Percentiles rank a stretch among this genome's conserved stretches.
phyloP scores from a whole-genome alignment of 176 grass and related monocot species.

The Hordeum marinum region DNA sequence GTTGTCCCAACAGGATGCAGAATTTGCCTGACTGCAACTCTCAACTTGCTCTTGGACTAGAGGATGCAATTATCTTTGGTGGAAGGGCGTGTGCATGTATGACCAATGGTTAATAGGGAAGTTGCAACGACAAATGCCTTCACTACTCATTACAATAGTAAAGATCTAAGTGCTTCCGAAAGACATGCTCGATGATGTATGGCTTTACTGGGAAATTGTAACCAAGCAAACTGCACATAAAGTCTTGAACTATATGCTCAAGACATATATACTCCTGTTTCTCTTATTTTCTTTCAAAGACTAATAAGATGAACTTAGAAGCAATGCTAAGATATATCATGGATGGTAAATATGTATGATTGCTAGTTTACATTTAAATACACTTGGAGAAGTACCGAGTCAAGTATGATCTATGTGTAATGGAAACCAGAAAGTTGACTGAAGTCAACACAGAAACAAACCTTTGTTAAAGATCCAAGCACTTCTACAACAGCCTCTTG shows the following conservation, averaged over 20 bases:
- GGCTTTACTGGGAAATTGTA: not conserved
- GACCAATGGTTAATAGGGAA: not conserved
- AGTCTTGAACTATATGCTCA: not conserved
- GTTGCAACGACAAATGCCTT: not conserved
- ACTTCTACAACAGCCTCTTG: constrained; percentile 82
- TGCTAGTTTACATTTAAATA: constrained; percentile 6
- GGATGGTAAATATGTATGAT: not conserved
- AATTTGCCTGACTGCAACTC: constrained; percentile 12
- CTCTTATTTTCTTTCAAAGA: not conserved
- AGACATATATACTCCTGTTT: not conserved
- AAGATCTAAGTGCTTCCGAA: not conserved
- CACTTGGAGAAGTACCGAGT: not conserved
- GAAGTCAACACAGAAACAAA: constrained; percentile 35
- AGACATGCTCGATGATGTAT: not conserved
- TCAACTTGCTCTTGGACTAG: not conserved
- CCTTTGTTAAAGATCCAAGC: constrained; percentile 62
- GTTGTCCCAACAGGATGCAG: not conserved
- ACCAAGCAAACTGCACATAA: not conserved
- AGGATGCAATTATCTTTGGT: not conserved
- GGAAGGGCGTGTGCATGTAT: not conserved
- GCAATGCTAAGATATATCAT: not conserved
- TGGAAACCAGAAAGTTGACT: constrained; percentile 17
- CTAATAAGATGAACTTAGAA: not conserved
- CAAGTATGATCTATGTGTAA: not conserved
- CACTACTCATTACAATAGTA: not conserved